These are phyloP conservation scores for Tetrapisispora taiwanensis DNA, from an alignment of 805 yeast genomes.

Conservation along the genomic window DNA sequence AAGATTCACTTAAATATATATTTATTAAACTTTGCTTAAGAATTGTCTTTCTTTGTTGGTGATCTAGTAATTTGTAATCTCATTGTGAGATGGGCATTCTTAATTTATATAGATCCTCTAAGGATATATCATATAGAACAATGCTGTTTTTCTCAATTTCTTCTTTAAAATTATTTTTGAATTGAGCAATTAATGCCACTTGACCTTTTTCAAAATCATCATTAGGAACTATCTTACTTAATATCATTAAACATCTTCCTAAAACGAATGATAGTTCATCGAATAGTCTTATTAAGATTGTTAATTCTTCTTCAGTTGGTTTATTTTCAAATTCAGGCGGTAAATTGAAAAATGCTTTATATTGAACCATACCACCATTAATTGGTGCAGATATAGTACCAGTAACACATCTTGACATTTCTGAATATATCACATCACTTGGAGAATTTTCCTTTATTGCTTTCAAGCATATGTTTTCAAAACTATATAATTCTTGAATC, in stretches of 20 bases:
- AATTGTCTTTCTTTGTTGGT: too few relatives aligned
- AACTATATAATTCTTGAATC: slow-evolving; percentile 59
- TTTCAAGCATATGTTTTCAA: slow-evolving; percentile 50
- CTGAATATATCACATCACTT: slow-evolving; percentile 42
- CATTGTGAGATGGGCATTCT: background rate
- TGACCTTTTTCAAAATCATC: slow-evolving; percentile 51
- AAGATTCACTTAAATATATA: too few relatives aligned
- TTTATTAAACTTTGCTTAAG: too few relatives aligned
- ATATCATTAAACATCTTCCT: slow-evolving; percentile 56
- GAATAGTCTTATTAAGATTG: slow-evolving; percentile 34
- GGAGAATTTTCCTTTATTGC: slow-evolving; percentile 44
- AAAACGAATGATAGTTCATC: slow-evolving; percentile 58
- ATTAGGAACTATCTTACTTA: slow-evolving; percentile 50
- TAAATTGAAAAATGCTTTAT: slow-evolving; percentile 48
- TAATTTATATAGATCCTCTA: background rate
- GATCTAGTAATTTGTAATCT: too few relatives aligned
- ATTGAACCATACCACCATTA: slow-evolving; percentile 85
- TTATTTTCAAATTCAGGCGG: slow-evolving; percentile 24
- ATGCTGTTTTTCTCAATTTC: slow-evolving; percentile 42
- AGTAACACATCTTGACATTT: slow-evolving; percentile 57
- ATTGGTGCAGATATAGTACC: slow-evolving; percentile 91
- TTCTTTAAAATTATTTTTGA: slow-evolving; percentile 52
- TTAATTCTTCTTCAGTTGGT: slow-evolving; percentile 23
- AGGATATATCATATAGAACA: slow-evolving; percentile 6
- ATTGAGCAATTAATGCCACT: slow-evolving; percentile 52